Conservation (phyloP, 495 filamentous ascomycete genomes). For the Talaromyces wortmannii region DNA sequence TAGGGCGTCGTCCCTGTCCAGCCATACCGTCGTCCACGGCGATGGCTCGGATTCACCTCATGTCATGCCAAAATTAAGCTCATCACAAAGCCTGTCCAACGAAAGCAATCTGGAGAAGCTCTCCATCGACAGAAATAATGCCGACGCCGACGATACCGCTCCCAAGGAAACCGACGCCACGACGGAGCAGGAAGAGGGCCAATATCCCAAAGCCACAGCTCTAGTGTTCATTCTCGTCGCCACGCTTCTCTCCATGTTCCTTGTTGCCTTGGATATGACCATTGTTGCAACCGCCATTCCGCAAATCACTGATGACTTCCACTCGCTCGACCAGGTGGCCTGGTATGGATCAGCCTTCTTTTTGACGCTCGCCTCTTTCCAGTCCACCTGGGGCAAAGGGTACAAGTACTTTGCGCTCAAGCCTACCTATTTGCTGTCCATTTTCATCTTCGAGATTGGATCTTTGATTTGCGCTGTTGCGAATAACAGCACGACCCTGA, state of each 20-base stretch:
- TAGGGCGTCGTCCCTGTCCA: neutral
- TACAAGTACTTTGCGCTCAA: conserved; percentile 51
- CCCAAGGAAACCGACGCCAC: neutral
- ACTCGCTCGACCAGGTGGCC: conserved; percentile 33
- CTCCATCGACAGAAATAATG: neutral
- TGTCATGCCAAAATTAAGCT: neutral
- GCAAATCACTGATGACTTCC: conserved; percentile 43
- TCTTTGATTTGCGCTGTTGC: conserved; percentile 36
- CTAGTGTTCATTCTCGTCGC: conserved; percentile 34
- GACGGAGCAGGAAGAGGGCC: conserved; percentile 4
- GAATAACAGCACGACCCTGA: conserved; percentile 17
- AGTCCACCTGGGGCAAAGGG: conserved; percentile 43
- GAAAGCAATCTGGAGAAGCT: neutral
- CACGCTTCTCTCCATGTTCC: conserved; percentile 34
- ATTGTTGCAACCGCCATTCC: conserved; percentile 42
- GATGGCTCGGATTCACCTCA: neutral
- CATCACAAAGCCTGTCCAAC: neutral
- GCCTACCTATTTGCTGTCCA: conserved; percentile 41
- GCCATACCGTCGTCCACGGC: neutral
- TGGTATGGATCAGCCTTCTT: conserved; percentile 57
- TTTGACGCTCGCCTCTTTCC: conserved; percentile 44
- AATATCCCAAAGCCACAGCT: conserved; percentile 24
- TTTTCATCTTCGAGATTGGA: conserved; percentile 68
- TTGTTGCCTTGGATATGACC: conserved; percentile 39
- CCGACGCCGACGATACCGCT: neutral